Base-by-base conservation (phyloP, 2,329 filamentous ascomycete genomes). In the Colletotrichum tropicicola region DNA sequence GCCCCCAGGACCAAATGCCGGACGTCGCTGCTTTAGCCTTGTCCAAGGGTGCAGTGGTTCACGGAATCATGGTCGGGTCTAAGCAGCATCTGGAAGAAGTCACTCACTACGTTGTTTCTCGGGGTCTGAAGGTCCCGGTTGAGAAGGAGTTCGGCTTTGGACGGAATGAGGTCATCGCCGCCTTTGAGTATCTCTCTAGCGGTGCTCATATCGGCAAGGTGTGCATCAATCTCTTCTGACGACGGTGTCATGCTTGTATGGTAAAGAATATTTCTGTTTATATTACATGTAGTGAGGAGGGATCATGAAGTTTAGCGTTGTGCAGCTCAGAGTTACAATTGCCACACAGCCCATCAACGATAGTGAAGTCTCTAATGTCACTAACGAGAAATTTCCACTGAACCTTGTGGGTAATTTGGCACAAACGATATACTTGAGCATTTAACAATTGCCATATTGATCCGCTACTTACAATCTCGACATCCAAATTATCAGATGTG, bases 181-280 rank as follows among this genome's bases (percentile, higher is more conserved):
- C 41, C n/a, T 49, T 60, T 15, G 35, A 49, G 5, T 65, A 61
- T 28, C 15, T 61, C 23, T 17, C 61, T 5, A 48, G 17, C 9
- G 70, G 71, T 21, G 49, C 68, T 63, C 78, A 79, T 51, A 72
- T 78, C 30, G 76, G 76, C 4, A 81, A 79, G 61, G 70, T 79
- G 4, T 76, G 74, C 43, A 45, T 45, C 43, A 45, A 45, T 8
- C 9, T 45, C n/a, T n/a, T n/a, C n/a, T n/a, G n/a, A n/a, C n/a
- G n/a, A n/a, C n/a, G n/a, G n/a, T n/a, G n/a, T n/a, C n/a, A n/a
- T 25, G 32, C 32, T 15, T 35, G 32, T n/a, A n/a, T n/a, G n/a
- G n/a, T n/a, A n/a, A n/a, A 35, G 4, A 10, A 15, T 35, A 2
- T 4, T 10, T 35, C 32, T 35, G 12, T 41, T n/a, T 10, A 41